Evolutionary conservation across 352 stramenopile genomes (phyloP).

Genomic region (Globisporangium apiculatum): DNA sequence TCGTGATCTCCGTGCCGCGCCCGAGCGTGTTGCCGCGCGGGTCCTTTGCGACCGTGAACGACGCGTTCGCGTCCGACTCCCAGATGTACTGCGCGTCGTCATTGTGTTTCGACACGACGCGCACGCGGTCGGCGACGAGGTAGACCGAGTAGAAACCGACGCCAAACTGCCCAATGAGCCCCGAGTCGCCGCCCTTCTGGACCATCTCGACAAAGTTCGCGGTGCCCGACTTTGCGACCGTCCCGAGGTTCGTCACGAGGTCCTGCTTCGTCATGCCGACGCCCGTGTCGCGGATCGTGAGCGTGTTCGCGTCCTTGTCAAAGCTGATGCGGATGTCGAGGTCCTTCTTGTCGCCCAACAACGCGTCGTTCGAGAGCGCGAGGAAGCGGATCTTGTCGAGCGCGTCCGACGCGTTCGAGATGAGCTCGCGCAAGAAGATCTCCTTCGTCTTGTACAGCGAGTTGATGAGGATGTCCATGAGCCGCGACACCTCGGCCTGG

Average conservation of each 20-base stretch:
- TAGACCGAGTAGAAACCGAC: conserved; percentile 99
- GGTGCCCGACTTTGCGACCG: conserved; percentile 97
- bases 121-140: conserved; percentile 93
- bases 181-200: conserved; percentile 86
- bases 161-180: conserved; percentile 99
- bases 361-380: conserved; percentile 91
- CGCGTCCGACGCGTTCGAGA: conserved; percentile 97
- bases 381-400: conserved; percentile 99
- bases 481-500: conserved; percentile 95
- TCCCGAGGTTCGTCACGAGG: conserved; percentile 95
- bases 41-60: conserved; percentile 96
- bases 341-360: conserved; percentile 81
- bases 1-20: conserved; percentile 97
- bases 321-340: conserved; percentile 97
- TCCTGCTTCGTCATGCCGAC: conserved; percentile 99
- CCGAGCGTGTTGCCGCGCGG: conserved; percentile 93
- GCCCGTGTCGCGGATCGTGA: conserved; percentile 98
- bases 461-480: conserved; percentile 88
- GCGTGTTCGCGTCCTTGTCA: conserved; percentile 92
- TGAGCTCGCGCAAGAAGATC: conserved; percentile 87
- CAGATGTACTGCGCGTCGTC: conserved; percentile 98
- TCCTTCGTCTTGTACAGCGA: conserved; percentile 17
- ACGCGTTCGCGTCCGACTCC: conserved; percentile 96
- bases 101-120: conserved; percentile 97
- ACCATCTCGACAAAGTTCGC: conserved; percentile 98